Percentiles rank a stretch among this genome's conserved stretches.
phyloP scores from a whole-genome alignment of 1,139 yeast species.

The Magnusiomyces tetraspermus region DNA sequence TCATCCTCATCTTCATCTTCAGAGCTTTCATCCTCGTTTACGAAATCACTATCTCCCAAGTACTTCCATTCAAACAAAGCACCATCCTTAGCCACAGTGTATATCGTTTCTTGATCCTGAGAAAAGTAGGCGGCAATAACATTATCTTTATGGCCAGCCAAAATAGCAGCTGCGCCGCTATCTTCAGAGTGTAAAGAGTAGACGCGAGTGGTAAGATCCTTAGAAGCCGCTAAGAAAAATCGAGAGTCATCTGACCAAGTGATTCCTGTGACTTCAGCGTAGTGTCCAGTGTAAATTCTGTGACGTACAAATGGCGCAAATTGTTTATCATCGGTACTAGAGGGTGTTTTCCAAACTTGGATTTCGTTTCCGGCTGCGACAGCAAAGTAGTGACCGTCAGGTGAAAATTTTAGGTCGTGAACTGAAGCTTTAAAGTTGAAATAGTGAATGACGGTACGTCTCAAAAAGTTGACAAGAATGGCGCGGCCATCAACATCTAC shows the following conservation, averaged over 20 bases:
- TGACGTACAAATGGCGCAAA: slow-evolving; percentile 94
- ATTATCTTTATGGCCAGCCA: slow-evolving; percentile 88
- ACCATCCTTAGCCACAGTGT: slow-evolving; percentile 90
- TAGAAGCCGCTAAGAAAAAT: slow-evolving; percentile 75
- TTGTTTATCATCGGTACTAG: slow-evolving; percentile 54
- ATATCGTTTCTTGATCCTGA: slow-evolving; percentile 74
- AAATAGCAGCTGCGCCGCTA: slow-evolving; percentile 69
- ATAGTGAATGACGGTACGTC: slow-evolving; percentile 87
- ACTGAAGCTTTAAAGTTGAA: slow-evolving; percentile 84
- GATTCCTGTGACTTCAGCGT: slow-evolving; percentile 64
- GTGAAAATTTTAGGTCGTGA: slow-evolving; percentile 68
- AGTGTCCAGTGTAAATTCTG: slow-evolving; percentile 88
- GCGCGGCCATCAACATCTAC: slow-evolving; percentile 90
- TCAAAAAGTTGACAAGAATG: slow-evolving; percentile 71
- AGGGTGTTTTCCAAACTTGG: slow-evolving; percentile 94
- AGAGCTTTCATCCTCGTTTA: slow-evolving; percentile 34
- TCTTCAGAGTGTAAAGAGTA: slow-evolving; percentile 71
- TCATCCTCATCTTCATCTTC: slow-evolving; percentile 21
- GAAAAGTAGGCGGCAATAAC: slow-evolving; percentile 84
- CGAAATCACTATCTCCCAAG: slow-evolving; percentile 42
- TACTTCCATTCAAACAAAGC: slow-evolving; percentile 92
- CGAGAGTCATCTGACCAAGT: slow-evolving; percentile 90
- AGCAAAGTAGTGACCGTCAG: slow-evolving; percentile 83
- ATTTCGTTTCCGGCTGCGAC: slow-evolving; percentile 72
- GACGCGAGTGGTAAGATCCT: slow-evolving; percentile 83